phyloP scores from a whole-genome alignment of 257 asterid genomes.

The Mentha longifolia region DNA sequence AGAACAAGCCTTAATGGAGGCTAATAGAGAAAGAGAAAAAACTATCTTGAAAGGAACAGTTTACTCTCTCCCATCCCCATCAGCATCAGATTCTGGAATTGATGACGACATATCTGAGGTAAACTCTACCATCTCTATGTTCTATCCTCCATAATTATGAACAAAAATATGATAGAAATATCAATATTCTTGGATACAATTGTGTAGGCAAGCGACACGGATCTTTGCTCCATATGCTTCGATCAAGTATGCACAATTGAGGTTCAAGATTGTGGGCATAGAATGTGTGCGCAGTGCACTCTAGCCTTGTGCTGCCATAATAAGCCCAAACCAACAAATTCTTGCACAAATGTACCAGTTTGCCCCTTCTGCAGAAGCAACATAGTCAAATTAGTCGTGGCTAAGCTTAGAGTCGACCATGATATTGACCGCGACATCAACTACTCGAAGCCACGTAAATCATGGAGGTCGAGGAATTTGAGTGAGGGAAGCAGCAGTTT shows the following conservation, averaged over 20 bases:
- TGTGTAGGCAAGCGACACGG: constrained; percentile 73
- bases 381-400: constrained; percentile 67
- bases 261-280: constrained; percentile 90
- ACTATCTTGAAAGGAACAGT: constrained; percentile 63
- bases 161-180: not conserved
- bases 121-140: not conserved
- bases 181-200: constrained; percentile 3
- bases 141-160: not conserved
- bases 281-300: constrained; percentile 95
- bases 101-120: constrained; percentile 82
- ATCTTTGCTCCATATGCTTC: constrained; percentile 89
- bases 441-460: constrained; percentile 61
- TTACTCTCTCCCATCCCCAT: constrained; percentile 60
- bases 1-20: constrained; percentile 84
- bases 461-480: constrained; percentile 69
- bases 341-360: constrained; percentile 56
- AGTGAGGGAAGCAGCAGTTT: constrained; percentile 95
- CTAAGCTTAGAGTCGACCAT: constrained; percentile 53
- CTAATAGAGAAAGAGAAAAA: constrained; percentile 80
- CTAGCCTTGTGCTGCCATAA: constrained; percentile 89
- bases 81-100: constrained; percentile 55
- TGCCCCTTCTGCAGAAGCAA: constrained; percentile 96
- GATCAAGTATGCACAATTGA: constrained; percentile 90
- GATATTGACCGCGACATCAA: constrained; percentile 47
- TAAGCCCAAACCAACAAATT: constrained; percentile 76